A percentile compares a stretch with the other conserved stretches of the same genome.
Conservation (phyloP, 495 filamentous ascomycete species). For the Chlorociboria aeruginascens region DNA sequence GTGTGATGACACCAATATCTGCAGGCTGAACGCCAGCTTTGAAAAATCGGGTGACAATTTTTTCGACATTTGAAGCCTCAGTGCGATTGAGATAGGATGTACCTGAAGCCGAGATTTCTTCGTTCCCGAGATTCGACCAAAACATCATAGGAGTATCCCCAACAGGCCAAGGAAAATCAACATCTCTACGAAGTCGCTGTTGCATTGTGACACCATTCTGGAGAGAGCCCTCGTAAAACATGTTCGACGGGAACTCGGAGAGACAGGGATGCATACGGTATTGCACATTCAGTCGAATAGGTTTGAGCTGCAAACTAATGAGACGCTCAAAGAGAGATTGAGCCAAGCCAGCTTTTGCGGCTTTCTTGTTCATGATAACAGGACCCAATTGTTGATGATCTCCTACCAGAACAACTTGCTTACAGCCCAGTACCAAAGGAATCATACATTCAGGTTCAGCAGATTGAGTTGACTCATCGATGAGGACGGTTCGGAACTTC, state of each 20-base stretch:
- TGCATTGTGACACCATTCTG: conserved; percentile 93
- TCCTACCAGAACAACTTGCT: conserved; percentile 94
- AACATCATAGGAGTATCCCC: conserved; percentile 98
- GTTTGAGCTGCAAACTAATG: conserved; percentile 82
- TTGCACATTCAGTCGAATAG: conserved; percentile 91
- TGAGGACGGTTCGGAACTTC: conserved; percentile 95
- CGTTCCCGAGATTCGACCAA: conserved; percentile 95
- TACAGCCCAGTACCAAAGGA: conserved; percentile 91
- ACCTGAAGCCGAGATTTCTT: conserved; percentile 95
- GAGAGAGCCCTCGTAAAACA: conserved; percentile 98
- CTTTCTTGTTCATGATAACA: conserved; percentile 99
- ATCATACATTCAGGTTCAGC: conserved; percentile 99
- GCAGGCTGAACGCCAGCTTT: conserved; percentile 90
- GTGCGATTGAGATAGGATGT: conserved; percentile 98
- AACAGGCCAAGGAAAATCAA: conserved; percentile 98
- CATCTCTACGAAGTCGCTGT: conserved; percentile 79
- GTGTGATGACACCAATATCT: conserved; percentile 96
- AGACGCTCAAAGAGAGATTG: conserved; percentile 96
- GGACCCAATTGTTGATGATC: conserved; percentile 98
- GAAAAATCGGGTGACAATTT: conserved; percentile 97
- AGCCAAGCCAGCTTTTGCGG: conserved; percentile 92
- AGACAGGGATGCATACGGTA: conserved; percentile 99
- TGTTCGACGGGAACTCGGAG: conserved; percentile 96
- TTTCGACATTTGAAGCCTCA: conserved; percentile 93
- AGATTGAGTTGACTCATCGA: conserved; percentile 98